Base-by-base conservation (phyloP, 306 rosid species). In the Biancaea sappan region DNA sequence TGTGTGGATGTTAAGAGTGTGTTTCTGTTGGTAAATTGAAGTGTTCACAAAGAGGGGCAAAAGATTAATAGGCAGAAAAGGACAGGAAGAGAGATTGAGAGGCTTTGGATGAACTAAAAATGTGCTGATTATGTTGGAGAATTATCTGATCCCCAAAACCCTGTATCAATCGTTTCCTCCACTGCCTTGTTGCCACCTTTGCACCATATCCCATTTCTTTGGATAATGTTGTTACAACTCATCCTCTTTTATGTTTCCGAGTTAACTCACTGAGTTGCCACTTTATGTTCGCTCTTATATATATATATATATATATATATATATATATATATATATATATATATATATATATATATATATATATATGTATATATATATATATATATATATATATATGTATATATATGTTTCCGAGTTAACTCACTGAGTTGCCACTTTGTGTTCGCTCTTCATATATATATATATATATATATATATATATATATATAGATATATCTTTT, bases 131-230 rank as follows among this genome's bases (percentile, higher is more conserved):
- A 29, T 43, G 43, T 35, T 1, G 22, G 51, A 31, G 66, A 79
- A 75, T 77, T 73, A 85, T 83, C 90, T 87, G 65, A 89, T 89
- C 91, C 50, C 72, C 25, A 22, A 12, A 73, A 66, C 34, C 22
- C 13, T 13, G 51, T 18, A 47, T 80, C 50, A 85, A 83, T 85
- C 86, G 52, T 76, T 81, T 41, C 88, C 78, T 73, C 92, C 95
- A 89, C 74, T 89, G 41, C 77, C 54, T 64, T 72, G 61, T 2
- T 83, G 92, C 87, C 95, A 89, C 87, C 51, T 81, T 72, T 79
- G 70, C 70, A 83, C 84, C 87, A 80, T 79, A 89, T 89, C 95
- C 64, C 71, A 1, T 40, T 75, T 76, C 66, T 72, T 56, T 81
- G 94, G 92, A 89, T 83, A 83, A 72, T 72, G 80, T 56, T 73